phyloP scores from a whole-genome alignment of 768 basidiomycete species.

The Gloeophyllum trabeum region DNA sequence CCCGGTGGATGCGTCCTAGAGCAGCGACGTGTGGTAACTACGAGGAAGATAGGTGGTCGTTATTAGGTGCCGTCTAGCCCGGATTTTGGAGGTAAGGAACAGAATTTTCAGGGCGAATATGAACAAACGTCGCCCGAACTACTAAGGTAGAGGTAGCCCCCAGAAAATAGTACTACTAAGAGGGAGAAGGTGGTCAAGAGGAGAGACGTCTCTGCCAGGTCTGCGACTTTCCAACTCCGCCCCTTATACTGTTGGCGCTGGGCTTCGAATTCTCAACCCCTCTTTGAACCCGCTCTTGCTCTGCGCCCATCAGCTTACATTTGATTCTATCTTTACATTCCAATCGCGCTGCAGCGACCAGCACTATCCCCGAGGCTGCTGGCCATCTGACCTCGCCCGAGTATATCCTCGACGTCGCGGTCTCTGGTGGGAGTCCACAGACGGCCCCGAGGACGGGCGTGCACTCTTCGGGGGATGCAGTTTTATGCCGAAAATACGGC shows the following conservation, averaged over 20 bases:
- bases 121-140: conserved; percentile 37
- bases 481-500: no score
- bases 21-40: neutral
- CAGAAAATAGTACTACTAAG: conserved; percentile 43
- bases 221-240: conserved; percentile 17
- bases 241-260: conserved; percentile 11
- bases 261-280: no score
- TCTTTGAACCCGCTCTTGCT: no score
- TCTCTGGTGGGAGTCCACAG: no score
- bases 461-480: no score
- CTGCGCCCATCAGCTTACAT: no score
- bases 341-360: no score
- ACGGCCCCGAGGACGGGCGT: no score
- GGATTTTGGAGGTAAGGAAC: conserved; percentile 15
- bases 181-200: conserved; percentile 33
- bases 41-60: conserved; percentile 21
- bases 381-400: no score
- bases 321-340: no score
- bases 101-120: conserved; percentile 22
- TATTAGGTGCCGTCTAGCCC: conserved; percentile 12
- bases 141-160: conserved; percentile 39
- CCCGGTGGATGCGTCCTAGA: neutral
- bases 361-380: no score
- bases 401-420: no score
- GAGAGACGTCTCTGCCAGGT: conserved; percentile 11